phyloP scores from a whole-genome alignment of 768 basidiomycete genomes.

The Trametes villosa region DNA sequence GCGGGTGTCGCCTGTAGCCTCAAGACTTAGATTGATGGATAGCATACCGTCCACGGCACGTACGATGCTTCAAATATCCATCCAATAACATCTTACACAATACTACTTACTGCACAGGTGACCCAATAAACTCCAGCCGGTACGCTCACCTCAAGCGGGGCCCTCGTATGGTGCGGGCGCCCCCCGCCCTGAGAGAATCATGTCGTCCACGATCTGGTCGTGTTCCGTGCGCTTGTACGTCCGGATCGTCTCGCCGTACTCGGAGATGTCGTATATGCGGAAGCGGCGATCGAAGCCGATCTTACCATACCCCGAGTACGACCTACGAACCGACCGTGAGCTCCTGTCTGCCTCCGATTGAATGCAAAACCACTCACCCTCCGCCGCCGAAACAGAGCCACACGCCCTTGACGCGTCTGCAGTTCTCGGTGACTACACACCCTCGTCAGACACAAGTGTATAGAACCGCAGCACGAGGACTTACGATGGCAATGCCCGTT shows the following conservation, averaged over 20 bases:
- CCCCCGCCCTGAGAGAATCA: constrained; percentile 59
- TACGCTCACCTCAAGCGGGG: too few species aligned
- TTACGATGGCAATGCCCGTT: constrained; percentile 91
- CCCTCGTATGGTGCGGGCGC: constrained; percentile 33
- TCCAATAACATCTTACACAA: too few species aligned
- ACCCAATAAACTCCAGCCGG: too few species aligned
- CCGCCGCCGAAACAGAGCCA: constrained; percentile 94
- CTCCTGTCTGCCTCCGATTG: neutral
- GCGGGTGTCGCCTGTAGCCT: too few species aligned
- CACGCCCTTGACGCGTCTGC: constrained; percentile 79
- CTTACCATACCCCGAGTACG: constrained; percentile 83
- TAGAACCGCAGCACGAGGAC: constrained; percentile 26
- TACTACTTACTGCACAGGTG: too few species aligned
- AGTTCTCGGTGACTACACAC: constrained; percentile 79
- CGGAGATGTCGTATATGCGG: constrained; percentile 84
- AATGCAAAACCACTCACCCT: constrained; percentile 50
- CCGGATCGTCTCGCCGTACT: constrained; percentile 89
- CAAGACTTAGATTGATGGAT: too few species aligned
- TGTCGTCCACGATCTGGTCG: constrained; percentile 66
- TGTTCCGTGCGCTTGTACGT: constrained; percentile 86
- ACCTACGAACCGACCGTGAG: constrained; percentile 43
- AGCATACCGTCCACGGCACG: too few species aligned
- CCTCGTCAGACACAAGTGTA: constrained; percentile 22
- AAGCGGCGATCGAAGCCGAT: constrained; percentile 91
- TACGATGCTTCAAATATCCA: too few species aligned